Evolutionary conservation across 225 moss, liverwort and hornwort species (phyloP).

Genomic region (Pleurozium schreberi): DNA sequence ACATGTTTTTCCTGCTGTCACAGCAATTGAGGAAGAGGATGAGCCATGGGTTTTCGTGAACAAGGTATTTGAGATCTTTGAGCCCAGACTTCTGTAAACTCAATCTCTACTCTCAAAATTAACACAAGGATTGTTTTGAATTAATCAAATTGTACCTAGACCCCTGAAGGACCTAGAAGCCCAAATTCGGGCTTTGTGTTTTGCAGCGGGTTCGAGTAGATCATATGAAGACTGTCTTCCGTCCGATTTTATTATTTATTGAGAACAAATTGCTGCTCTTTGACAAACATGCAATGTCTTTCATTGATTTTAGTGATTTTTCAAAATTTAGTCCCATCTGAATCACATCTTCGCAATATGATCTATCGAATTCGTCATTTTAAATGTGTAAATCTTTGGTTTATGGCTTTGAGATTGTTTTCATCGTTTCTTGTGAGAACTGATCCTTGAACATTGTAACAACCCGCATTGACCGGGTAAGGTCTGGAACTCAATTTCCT

Average conservation of each 20-base stretch:
- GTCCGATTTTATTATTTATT: neutral
- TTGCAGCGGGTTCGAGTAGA: neutral
- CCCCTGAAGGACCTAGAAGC: neutral
- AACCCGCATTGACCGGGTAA: neutral
- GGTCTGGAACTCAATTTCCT: neutral
- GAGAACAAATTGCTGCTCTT: too few relatives aligned
- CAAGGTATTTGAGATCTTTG: constrained; percentile 5
- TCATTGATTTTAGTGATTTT: neutral
- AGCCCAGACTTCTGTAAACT: neutral
- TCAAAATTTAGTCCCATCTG: neutral
- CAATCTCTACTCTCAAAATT: neutral
- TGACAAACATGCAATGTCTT: neutral
- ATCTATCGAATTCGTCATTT: neutral
- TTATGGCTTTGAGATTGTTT: neutral
- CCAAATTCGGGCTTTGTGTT: too few relatives aligned
- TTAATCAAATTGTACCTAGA: neutral
- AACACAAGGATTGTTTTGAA: neutral
- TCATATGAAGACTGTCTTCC: neutral
- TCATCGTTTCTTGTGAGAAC: neutral
- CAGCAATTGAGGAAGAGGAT: constrained; percentile 17
- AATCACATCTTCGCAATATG: neutral
- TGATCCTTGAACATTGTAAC: neutral
- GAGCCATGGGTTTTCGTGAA: constrained; percentile 21
- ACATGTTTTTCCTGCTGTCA: constrained; percentile 13
- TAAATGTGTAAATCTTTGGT: neutral